Base-by-base conservation (phyloP, 495 filamentous ascomycete genomes). In the Rostrohypoxylon terebratum region DNA sequence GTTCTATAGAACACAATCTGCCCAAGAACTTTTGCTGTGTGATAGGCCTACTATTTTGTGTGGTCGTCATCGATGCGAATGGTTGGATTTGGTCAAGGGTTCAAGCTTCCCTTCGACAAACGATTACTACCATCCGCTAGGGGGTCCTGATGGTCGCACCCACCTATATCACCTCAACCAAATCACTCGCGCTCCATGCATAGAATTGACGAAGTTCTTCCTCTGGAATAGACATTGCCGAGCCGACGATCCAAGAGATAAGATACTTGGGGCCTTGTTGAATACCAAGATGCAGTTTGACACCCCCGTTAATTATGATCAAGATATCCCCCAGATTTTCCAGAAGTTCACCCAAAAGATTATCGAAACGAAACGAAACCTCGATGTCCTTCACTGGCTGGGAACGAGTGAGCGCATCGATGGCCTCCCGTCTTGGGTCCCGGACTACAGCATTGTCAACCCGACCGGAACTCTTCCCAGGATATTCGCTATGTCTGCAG, bases 401-500 rank as follows among this genome's bases (percentile, higher is more conserved):
- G 55, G 68, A 9, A 6, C 55, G 10, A 33, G 33, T 4, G 63
- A 58, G 45, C 6, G 25, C 14, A 20, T 61, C 4, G 44, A 16
- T 14, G 68, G 45, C 7, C 61, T 65, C 31, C 68, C 68, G 34
- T 71, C 68, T 5, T 71, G 68, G 68, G 55, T 71, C n/a, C 68
- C 68, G 3, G 68, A 71, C 47, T 71, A 66, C 28, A 66, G 20
- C 25, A 31, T 50, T 11, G 34, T 64, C 18, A 57, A 71, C 20
- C 68, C 62, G 1, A 18, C 36, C 23, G 68, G 68, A 16, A 55
- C 68, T 18, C 47, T 71, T 5, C 68, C 68, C 3, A 54, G 68
- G n/a, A 18, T 66, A 54, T 60, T 60, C n/a, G 55, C 34, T 3
- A 9, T 25, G 18, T 53, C 68, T 25, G 55, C 68, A 9, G 45